Evolutionary conservation across 1,284 basidiomycete species (phyloP), one percentile per base, ranked within the genome.

Genomic region (Schizopora paradoxa): DNA sequence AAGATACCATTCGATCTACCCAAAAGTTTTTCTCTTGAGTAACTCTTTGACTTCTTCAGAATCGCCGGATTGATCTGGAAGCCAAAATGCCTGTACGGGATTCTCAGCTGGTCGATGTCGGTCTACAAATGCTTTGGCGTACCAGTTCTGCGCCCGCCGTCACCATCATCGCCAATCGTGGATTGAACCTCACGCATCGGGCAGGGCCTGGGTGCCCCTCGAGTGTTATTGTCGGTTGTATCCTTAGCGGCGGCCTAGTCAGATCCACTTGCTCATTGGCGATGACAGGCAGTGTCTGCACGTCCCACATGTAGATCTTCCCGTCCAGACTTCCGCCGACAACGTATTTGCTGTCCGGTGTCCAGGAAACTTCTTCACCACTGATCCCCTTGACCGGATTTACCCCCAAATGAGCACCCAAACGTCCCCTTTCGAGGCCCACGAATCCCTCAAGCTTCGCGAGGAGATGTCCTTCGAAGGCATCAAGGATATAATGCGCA

Each of bases 341-440:
- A 19, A 96, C 74, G 58, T 78, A 97, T 58, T 86, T 86, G 62
- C 89, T 91, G 62, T 97, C 93, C 0, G 91, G 88, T 2, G 89
- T 92, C 89, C 91, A 97, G 13, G 76, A 77, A 2, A 93, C 83
- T 65, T 96, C 94, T 62, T 95, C 91, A 7, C 91, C 89, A 52
- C 89, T 92, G 48, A 76, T 78, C 0, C 88, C 89, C 52, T 82
- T 80, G 8, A 73, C 65, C 3, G 89, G 86, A 55, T 84, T 79
- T 42, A 89, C 82, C 41, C 68, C 76, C 19, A 70, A 70, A 23
- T 72, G 76, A 1, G 70, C 66, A 33, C 67, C 72, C 40, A 76
- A 61, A 33, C 71, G 72, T 35, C 82, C 75, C 18, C 83, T 73
- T 63, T 91, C 91, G 16, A 95, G 64, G 1, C 89, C 91, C 5